Percentiles rank a stretch among this genome's conserved stretches.
Evolutionary conservation across 2,329 filamentous ascomycete genomes (phyloP).

Genomic region (Cordyceps militaris): DNA sequence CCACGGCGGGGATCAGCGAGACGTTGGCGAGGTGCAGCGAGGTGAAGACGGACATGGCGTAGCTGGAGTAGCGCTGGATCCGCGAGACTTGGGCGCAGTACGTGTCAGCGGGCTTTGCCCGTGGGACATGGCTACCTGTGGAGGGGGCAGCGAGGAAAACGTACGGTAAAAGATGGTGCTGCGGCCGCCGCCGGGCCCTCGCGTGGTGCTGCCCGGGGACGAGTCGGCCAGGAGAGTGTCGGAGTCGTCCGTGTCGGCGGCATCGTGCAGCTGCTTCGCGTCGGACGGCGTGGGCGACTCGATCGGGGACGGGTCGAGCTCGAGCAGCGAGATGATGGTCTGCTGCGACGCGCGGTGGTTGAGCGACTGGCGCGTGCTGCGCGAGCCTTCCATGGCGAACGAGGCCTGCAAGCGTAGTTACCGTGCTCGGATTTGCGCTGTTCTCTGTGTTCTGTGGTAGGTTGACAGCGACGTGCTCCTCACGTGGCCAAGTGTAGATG

Average conservation of each 20-base stretch:
- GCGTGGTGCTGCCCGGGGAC: constrained; percentile 32
- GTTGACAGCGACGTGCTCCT: not conserved
- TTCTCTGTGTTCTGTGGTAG: not conserved
- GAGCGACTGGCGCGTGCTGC: constrained; percentile 20
- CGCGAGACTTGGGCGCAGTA: constrained; percentile 50
- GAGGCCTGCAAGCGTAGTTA: not conserved
- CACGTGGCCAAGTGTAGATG: not conserved
- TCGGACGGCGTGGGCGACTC: constrained; percentile 43
- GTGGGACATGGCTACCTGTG: not conserved
- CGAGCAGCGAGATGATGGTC: constrained; percentile 59
- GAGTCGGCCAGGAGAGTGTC: constrained; percentile 14
- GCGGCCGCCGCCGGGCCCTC: constrained; percentile 47
- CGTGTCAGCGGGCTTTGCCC: not conserved
- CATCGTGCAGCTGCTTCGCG: constrained; percentile 40
- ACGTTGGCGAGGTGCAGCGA: constrained; percentile 75
- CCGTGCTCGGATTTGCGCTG: not conserved
- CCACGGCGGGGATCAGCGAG: constrained; percentile 69
- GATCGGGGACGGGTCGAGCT: constrained; percentile 78
- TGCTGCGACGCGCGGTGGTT: constrained; percentile 39
- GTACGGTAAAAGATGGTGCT: constrained; percentile 70
- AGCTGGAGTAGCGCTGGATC: constrained; percentile 83
- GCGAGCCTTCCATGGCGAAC: not conserved
- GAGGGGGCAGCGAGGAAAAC: constrained; percentile 15
- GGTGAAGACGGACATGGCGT: constrained; percentile 72
- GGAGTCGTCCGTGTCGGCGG: constrained; percentile 25